A percentile compares a stretch with the other conserved stretches of the same genome.
Conservation (phyloP, 192 early-diverging fungal species). For the Coemansia guatemalensis region DNA sequence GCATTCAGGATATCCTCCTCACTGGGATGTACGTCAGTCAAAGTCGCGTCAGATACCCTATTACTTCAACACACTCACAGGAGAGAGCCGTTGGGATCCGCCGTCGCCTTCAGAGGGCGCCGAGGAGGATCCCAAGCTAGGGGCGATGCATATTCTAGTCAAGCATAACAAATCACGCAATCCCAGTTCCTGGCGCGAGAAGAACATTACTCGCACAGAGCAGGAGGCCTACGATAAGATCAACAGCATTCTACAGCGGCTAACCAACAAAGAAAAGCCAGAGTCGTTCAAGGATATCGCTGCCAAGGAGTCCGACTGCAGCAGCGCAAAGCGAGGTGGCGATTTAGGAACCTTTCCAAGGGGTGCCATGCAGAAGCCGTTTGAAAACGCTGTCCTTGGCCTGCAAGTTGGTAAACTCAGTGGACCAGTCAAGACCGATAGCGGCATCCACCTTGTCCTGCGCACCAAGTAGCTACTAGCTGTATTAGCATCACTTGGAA, state of each 20-base stretch:
- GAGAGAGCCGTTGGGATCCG: slow-evolving; percentile 75
- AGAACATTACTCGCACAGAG: slow-evolving; percentile 85
- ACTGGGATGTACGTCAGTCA: slow-evolving; percentile 72
- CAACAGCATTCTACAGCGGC: slow-evolving; percentile 56
- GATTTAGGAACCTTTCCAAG: slow-evolving; percentile 86
- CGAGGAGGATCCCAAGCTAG: neutral
- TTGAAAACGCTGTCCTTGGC: slow-evolving; percentile 86
- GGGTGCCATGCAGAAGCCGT: slow-evolving; percentile 89
- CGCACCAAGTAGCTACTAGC: slow-evolving; percentile 67
- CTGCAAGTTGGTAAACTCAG: slow-evolving; percentile 83
- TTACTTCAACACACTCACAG: slow-evolving; percentile 74
- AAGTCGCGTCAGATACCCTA: slow-evolving; percentile 67
- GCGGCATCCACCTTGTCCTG: slow-evolving; percentile 91
- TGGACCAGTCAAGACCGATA: slow-evolving; percentile 81
- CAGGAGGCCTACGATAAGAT: slow-evolving; percentile 82
- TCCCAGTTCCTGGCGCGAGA: slow-evolving; percentile 90
- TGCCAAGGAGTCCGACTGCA: slow-evolving; percentile 81
- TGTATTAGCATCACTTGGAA: neutral
- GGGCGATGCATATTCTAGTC: slow-evolving; percentile 85
- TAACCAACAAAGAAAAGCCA: slow-evolving; percentile 36
- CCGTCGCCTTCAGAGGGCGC: slow-evolving; percentile 30
- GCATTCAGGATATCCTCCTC: slow-evolving; percentile 55
- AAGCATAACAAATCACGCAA: slow-evolving; percentile 84
- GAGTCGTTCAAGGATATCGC: slow-evolving; percentile 74
- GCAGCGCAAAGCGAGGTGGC: slow-evolving; percentile 83